Evolutionary conservation across 495 filamentous ascomycete genomes (phyloP).

Genomic region (Sporormia fimetaria): DNA sequence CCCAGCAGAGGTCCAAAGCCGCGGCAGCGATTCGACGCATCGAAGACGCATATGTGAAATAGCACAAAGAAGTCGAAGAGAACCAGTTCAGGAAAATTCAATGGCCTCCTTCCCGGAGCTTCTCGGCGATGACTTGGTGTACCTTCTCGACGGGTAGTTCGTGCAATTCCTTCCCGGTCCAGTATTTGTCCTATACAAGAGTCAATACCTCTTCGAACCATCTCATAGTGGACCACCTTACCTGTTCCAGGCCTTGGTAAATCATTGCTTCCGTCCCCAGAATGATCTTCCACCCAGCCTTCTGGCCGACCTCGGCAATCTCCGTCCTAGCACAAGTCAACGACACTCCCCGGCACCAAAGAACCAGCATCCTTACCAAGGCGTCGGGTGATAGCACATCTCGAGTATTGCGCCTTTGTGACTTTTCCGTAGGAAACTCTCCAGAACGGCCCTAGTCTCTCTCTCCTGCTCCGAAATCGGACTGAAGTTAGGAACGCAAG

Average conservation of each 20-base stretch:
- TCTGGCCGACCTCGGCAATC: slow-evolving; percentile 44
- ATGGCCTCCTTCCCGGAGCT: slow-evolving; percentile 24
- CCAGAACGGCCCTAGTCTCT: slow-evolving; percentile 42
- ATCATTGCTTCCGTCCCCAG: slow-evolving; percentile 60
- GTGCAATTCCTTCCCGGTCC: slow-evolving; percentile 45
- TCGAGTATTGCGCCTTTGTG: slow-evolving; percentile 59
- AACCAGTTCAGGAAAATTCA: neutral
- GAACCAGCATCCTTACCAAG: too few relatives aligned
- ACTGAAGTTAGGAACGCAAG: slow-evolving; percentile 58
- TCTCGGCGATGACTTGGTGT: slow-evolving; percentile 40
- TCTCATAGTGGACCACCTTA: neutral
- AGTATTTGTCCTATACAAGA: slow-evolving; percentile 41
- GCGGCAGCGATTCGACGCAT: too few relatives aligned
- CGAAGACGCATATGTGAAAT: neutral
- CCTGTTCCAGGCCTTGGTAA: slow-evolving; percentile 63
- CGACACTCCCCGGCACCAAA: too few relatives aligned
- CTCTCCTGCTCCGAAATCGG: slow-evolving; percentile 51
- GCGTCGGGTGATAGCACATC: slow-evolving; percentile 68
- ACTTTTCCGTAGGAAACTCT: slow-evolving; percentile 40
- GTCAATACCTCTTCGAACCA: slow-evolving; percentile 1
- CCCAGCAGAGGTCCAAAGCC: too few relatives aligned
- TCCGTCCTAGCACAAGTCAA: too few relatives aligned
- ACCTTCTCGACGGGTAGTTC: slow-evolving; percentile 45
- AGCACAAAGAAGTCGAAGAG: neutral
- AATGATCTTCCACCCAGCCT: slow-evolving; percentile 56